Base-by-base conservation (phyloP, 2,329 filamentous ascomycete species). In the Aspergillus fructus region DNA sequence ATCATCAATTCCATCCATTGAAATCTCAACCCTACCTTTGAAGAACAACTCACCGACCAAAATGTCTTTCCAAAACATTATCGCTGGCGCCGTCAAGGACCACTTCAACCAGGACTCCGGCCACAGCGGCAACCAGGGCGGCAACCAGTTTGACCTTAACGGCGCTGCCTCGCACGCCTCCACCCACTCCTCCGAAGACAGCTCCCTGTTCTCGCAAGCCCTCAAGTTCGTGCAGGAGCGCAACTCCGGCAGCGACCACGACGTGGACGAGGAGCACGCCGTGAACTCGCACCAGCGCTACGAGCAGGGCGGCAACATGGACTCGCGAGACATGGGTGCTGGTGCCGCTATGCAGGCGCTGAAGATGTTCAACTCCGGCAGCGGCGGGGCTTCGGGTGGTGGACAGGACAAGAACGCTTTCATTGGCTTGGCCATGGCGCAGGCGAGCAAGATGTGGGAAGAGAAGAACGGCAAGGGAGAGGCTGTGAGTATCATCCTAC, bases 381-480 rank as follows among this genome's bases (percentile, higher is more conserved):
- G 45, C 9, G 40, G 45, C 2, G n/a, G 21, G 73, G 77, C 56
- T 60, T 70, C 19, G 54, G 63, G 68, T 2, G 73, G 74, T 40
- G 72, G 75, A 8, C 85, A 41, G 33, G 51, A 85, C 64, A 88
- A 96, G 81, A 91, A 88, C 72, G 84, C 88, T 60, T 91, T 96
- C 69, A 84, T 96, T 61, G 90, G 89, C 4, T 80, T 96, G 72
- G 93, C 93, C 43, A 93, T 97, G 90, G 86, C 83, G 8, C 89
- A 97, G 79, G 93, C 91, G 34, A 88, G 87, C 68, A 92, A 93
- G 81, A 79, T 93, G 60, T 88, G 86, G 71, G 84, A 87, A 65
- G 73, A 86, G 75, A 84, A 87, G 74, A 75, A 75, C 59, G 71
- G 74, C 12, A 73, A 79, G 67, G 85, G 84, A 19, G 83, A 83